Evolutionary conservation across 768 basidiomycete species (phyloP), one percentile per base, ranked within the genome.

Genomic region (Trametes punicea): DNA sequence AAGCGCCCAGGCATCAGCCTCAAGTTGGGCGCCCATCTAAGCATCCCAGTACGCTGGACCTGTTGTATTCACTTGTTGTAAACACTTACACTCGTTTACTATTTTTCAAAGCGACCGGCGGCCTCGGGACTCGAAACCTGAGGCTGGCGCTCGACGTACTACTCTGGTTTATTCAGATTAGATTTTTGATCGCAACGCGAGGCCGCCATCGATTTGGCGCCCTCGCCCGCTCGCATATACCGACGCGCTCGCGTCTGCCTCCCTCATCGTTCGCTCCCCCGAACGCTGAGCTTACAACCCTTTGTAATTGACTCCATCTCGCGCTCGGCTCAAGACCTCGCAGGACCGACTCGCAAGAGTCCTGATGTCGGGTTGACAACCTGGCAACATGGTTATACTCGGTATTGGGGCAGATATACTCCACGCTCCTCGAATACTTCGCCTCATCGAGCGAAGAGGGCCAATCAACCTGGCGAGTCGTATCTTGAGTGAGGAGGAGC

Each of bases 381-480:
- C 33, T 42, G 16, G 25, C 31, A 9, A 23, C 30, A 86, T 86
- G 87, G 64, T 75, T 61, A 78, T 92, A 61, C 71, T 89, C 6
- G 55, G 55, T 16, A 49, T 56, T 16, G 55, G 55, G 9, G 56
- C 63, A 2, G 91, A 93, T 67, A 69, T 93, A 44, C 76, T 90
- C 26, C 79, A 85, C 64, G 55, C 88, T 8, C 81, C 87, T 27
- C 85, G 91, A 16, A 79, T 94, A 61, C 65, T 70, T 20, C 67
- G 77, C 20, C 64, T 93, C 23, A 62, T 89, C 10, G 54, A 67
- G 6, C 77, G 88, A 18, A 74, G 81, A 40, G 70, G 75, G 3
- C 59, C 77, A 9, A 57, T 65, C 29, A 76, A 68, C 38, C 69
- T 93, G 38, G 82, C 86, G 2, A 64, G 70, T 8, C 81, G 85